Conservation (phyloP, 306 rosid genomes). For the Leucaena leucocephala region DNA sequence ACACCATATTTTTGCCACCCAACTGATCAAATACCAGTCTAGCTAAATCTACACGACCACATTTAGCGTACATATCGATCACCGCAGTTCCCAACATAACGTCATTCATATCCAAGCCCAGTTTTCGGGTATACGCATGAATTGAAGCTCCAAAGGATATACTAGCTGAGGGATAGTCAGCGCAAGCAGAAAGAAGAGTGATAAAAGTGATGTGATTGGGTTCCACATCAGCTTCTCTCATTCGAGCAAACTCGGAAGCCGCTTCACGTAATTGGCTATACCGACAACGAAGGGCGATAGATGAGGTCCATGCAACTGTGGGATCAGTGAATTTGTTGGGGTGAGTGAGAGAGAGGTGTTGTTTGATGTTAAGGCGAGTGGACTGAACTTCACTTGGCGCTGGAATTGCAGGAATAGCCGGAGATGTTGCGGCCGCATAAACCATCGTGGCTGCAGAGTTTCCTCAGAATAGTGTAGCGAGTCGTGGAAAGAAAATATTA, state of each 20-base stretch:
- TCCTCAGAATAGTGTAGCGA: not conserved
- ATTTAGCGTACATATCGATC: slow-evolving; percentile 78
- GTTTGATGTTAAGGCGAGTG: slow-evolving; percentile 36
- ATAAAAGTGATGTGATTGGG: slow-evolving; percentile 75
- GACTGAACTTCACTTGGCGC: slow-evolving; percentile 34
- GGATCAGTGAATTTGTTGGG: slow-evolving; percentile 36
- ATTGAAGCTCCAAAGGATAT: slow-evolving; percentile 54
- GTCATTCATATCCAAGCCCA: slow-evolving; percentile 54
- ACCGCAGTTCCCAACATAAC: slow-evolving; percentile 88
- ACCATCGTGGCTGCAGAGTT: slow-evolving; percentile 42
- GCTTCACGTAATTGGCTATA: slow-evolving; percentile 64
- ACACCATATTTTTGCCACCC: slow-evolving; percentile 57
- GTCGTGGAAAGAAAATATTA: not conserved
- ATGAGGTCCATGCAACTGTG: slow-evolving; percentile 72
- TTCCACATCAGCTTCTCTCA: slow-evolving; percentile 64
- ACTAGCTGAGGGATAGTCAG: slow-evolving; percentile 47
- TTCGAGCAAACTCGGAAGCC: slow-evolving; percentile 52
- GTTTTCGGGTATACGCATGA: slow-evolving; percentile 61
- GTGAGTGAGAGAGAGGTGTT: slow-evolving; percentile 35
- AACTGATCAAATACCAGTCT: slow-evolving; percentile 60
- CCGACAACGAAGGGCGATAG: slow-evolving; percentile 68
- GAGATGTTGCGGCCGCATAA: slow-evolving; percentile 37
- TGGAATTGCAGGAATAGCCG: slow-evolving; percentile 37
- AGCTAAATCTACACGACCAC: slow-evolving; percentile 48
- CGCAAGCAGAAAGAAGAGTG: slow-evolving; percentile 77